phyloP scores from a whole-genome alignment of 2,329 filamentous ascomycete genomes.

The Botrytis elliptica region DNA sequence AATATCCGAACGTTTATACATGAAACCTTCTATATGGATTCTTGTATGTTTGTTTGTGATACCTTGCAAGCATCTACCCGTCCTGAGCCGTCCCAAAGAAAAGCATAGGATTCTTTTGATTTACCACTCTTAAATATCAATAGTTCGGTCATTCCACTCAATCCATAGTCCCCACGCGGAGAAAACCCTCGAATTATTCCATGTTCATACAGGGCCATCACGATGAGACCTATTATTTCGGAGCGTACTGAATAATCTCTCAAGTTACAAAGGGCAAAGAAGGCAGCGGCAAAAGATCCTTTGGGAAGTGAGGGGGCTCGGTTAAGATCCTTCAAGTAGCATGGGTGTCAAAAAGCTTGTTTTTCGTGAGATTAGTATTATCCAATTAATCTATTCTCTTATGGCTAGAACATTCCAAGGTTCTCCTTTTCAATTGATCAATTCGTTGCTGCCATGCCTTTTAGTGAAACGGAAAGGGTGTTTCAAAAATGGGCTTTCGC shows the following conservation, averaged over 20 bases:
- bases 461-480: not conserved
- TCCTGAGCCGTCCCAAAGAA: no score
- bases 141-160: not conserved
- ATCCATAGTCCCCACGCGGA: not conserved
- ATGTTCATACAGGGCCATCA: not conserved
- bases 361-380: not conserved
- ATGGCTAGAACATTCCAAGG: not conserved
- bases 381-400: not conserved
- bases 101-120: not conserved
- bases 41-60: not conserved
- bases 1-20: constrained; percentile 11
- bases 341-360: not conserved
- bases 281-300: not conserved
- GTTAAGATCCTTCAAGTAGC: not conserved
- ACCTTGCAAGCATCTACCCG: not conserved
- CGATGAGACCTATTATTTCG: not conserved
- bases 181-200: not conserved
- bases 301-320: not conserved
- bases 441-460: not conserved
- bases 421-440: constrained; percentile 5
- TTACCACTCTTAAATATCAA: not conserved
- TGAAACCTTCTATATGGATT: not conserved
- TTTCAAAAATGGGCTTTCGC: not conserved
- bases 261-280: not conserved
- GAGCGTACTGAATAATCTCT: not conserved